A percentile compares a stretch with the other conserved stretches of the same genome.
These are phyloP conservation scores for Uromyces viciae-fabae DNA, from an alignment of 1,284 basidiomycete genomes.

Conservation along the genomic window DNA sequence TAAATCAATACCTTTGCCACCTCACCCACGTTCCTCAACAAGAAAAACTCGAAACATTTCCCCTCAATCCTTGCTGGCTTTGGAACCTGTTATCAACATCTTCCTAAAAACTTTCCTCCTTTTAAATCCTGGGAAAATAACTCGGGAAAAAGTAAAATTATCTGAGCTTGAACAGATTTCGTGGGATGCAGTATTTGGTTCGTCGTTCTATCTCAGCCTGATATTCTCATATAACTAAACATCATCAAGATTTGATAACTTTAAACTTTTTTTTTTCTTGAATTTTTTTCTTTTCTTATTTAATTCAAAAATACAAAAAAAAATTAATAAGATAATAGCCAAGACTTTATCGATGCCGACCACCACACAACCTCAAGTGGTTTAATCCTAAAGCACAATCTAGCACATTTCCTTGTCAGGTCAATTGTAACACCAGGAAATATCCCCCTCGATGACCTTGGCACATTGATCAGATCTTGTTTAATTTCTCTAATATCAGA, in stretches of 20 bases:
- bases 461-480: background rate
- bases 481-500: background rate
- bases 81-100: background rate
- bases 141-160: background rate
- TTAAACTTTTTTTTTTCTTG: background rate
- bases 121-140: background rate
- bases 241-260: background rate
- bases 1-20: too few species aligned
- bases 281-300: background rate
- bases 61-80: background rate
- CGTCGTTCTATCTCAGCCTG: background rate
- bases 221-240: background rate
- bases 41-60: too few species aligned
- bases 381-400: background rate
- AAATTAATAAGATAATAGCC: background rate
- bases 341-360: background rate
- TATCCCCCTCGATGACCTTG: background rate
- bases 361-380: background rate
- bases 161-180: background rate
- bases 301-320: background rate
- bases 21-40: too few species aligned
- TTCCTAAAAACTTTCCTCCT: background rate
- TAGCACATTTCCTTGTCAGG: background rate
- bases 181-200: background rate
- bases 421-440: background rate